These are phyloP conservation scores for Candida piceae DNA, from an alignment of 805 yeast species.

Conservation along the genomic window DNA sequence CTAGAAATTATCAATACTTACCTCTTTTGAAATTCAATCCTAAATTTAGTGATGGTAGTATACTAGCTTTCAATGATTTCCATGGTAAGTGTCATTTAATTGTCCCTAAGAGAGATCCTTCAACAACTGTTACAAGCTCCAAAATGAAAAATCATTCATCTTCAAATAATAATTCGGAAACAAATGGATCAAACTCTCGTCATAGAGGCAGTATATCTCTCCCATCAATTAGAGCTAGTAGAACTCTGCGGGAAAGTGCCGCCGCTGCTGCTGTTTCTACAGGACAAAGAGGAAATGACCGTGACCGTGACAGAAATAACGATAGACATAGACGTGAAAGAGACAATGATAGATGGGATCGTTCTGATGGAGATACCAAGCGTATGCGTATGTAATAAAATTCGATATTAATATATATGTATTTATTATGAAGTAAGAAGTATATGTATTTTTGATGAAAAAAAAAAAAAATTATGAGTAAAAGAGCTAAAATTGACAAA, in stretches of 20 bases:
- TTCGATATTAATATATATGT: too few species aligned
- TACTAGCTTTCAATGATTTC: constrained; percentile 17
- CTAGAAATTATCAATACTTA: constrained; percentile 3
- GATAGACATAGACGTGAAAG: constrained; percentile 1
- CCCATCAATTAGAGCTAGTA: neutral
- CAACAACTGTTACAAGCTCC: neutral
- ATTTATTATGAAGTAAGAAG: too few species aligned
- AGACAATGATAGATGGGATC: neutral
- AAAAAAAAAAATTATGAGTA: too few species aligned
- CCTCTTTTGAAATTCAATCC: constrained; percentile 20
- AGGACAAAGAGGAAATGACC: neutral
- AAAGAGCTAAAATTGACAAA: too few species aligned
- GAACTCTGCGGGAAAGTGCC: constrained; percentile 3
- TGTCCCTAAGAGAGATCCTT: constrained; percentile 4
- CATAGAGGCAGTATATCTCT: too few species aligned
- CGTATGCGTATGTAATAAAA: too few species aligned
- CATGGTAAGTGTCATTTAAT: constrained; percentile 14
- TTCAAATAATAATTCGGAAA: too few species aligned
- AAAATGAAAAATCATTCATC: too few species aligned
- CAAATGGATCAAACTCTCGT: too few species aligned
- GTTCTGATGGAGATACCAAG: too few species aligned
- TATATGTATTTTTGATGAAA: too few species aligned
- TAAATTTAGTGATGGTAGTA: constrained; percentile 1
- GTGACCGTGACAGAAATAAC: constrained; percentile 1
- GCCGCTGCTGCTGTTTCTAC: neutral